Evolutionary conservation across 192 early-diverging fungal genomes (phyloP).

Genomic region (Polychytrium aggregatum): DNA sequence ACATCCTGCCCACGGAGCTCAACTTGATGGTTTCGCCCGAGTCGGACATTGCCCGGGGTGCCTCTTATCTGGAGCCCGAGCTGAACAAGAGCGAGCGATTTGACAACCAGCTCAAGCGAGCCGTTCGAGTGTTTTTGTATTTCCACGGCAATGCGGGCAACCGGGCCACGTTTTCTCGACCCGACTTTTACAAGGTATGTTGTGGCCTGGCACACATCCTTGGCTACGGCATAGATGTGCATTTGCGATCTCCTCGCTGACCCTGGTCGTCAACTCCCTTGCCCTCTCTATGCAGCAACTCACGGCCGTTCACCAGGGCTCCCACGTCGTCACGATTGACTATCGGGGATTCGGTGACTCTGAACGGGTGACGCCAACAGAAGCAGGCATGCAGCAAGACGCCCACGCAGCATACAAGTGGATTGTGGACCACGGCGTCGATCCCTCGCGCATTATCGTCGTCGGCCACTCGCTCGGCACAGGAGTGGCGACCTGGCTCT

Average conservation of each 20-base stretch:
- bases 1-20: conserved; percentile 22
- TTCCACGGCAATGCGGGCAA: conserved; percentile 44
- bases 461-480: conserved; percentile 35
- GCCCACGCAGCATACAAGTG: conserved; percentile 30
- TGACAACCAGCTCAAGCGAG: conserved; percentile 9
- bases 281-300: conserved; percentile 15
- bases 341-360: conserved; percentile 48
- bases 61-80: background rate
- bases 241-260: no score
- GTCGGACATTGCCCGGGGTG: background rate
- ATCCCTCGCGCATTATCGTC: conserved; percentile 23
- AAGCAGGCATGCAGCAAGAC: conserved; percentile 23
- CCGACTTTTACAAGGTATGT: conserved; percentile 20
- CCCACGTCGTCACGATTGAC: conserved; percentile 38
- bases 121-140: conserved; percentile 32
- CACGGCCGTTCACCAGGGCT: conserved; percentile 4
- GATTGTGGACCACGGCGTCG: conserved; percentile 23
- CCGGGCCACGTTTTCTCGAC: conserved; percentile 22
- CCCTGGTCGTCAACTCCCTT: no score
- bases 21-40: conserved; percentile 6
- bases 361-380: conserved; percentile 18
- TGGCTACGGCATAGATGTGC: background rate
- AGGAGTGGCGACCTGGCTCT: conserved; percentile 23
- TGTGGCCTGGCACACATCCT: background rate
- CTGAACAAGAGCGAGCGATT: conserved; percentile 6